Conservation (phyloP, 2,329 filamentous ascomycete genomes). For the Sporothrix dimorphospora region DNA sequence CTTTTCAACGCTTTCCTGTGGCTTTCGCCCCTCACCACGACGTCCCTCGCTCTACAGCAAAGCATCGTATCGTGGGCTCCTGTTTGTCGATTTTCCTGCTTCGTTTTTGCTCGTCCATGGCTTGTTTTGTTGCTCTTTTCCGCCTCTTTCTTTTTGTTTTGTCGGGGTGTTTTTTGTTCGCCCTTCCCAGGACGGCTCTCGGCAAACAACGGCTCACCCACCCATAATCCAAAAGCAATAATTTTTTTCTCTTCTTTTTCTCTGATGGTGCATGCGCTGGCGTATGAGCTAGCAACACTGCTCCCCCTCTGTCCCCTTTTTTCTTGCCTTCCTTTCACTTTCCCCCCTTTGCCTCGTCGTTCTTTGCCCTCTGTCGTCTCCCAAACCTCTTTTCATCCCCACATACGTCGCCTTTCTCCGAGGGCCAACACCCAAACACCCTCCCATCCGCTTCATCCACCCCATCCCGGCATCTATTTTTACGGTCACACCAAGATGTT, state of each 20-base stretch:
- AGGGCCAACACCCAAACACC: background rate
- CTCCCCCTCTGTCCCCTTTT: background rate
- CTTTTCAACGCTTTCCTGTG: background rate
- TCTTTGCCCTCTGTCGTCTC: background rate
- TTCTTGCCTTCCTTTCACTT: background rate
- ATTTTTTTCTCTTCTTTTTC: background rate
- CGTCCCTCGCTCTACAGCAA: background rate
- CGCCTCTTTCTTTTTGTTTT: background rate
- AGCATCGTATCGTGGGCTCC: constrained; percentile 20
- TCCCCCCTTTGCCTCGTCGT: background rate
- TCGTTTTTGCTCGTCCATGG: constrained; percentile 16
- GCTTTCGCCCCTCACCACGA: background rate
- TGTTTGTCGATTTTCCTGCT: constrained; percentile 13
- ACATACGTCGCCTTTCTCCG: constrained; percentile 21
- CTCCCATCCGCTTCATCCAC: background rate
- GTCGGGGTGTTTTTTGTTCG: background rate
- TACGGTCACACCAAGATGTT: constrained; percentile 22
- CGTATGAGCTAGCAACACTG: constrained; percentile 19
- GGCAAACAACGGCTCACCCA: constrained; percentile 17
- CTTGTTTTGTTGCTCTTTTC: background rate
- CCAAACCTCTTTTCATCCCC: constrained; percentile 2
- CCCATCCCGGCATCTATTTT: constrained; percentile 11
- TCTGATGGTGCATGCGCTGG: constrained; percentile 23
- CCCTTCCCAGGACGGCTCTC: background rate
- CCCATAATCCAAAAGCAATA: background rate